Conservation (phyloP, 2,329 filamentous ascomycete species). For the Bipolaris oryzae region DNA sequence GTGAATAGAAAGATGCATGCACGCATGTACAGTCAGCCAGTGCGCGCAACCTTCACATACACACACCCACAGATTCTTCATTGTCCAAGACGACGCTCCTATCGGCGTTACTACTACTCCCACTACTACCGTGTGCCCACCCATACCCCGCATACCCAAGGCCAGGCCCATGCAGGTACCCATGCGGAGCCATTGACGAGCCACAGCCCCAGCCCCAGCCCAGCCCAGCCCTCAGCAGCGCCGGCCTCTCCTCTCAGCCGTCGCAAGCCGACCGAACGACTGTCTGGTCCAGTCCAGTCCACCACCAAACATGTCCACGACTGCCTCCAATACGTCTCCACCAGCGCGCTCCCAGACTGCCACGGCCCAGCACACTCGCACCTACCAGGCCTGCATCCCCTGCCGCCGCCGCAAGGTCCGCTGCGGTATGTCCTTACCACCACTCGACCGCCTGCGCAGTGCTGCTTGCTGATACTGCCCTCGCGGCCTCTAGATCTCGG, state of each 20-base stretch:
- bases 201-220: not conserved
- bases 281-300: not conserved
- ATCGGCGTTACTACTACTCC: conserved; percentile 15
- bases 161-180: conserved; percentile 21
- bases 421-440: conserved; percentile 52
- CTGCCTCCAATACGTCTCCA: conserved; percentile 34
- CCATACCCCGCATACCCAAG: conserved; percentile 3
- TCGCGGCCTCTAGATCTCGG: conserved; percentile 35
- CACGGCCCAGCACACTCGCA: conserved; percentile 41
- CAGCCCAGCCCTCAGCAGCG: conserved; percentile 9
- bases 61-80: conserved; percentile 5
- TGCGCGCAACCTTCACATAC: conserved; percentile 6
- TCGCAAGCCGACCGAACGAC: conserved; percentile 21
- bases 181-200: not conserved
- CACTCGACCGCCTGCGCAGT: conserved; percentile 6
- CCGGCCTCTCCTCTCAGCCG: conserved; percentile 19
- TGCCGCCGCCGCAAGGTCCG: conserved; percentile 64
- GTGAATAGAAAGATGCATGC: too few relatives aligned
- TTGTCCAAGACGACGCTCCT: not conserved
- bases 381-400: conserved; percentile 57
- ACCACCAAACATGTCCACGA: conserved; percentile 26
- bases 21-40: not conserved
- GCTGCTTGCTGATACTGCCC: conserved; percentile 42
- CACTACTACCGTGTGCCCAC: not conserved
- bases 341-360: conserved; percentile 18